phyloP scores from a whole-genome alignment of 768 basidiomycete genomes.

The Mycena capillaripes region DNA sequence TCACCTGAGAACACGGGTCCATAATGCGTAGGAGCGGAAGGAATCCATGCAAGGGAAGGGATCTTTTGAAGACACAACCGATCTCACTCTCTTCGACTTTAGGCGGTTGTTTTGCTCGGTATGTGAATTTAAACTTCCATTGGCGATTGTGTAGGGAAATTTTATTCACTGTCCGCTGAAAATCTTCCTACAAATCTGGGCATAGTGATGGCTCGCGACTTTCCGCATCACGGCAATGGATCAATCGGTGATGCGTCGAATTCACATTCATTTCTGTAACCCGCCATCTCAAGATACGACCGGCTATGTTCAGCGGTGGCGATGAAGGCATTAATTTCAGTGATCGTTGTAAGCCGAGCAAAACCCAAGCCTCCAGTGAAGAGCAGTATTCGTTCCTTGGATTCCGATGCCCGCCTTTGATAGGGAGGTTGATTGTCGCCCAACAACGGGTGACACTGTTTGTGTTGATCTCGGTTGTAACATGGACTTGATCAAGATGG shows the following conservation, averaged over 20 bases:
- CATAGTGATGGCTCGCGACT: not conserved
- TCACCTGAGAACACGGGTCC: not conserved
- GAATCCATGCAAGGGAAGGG: not conserved
- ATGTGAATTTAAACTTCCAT: not conserved
- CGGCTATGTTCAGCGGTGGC: not conserved
- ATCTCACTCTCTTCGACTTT: not conserved
- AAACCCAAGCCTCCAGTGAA: not conserved
- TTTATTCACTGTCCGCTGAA: too few species aligned
- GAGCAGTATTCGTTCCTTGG: not conserved
- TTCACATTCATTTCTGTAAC: not conserved
- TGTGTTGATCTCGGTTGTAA: constrained; percentile 14
- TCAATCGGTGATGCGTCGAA: constrained; percentile 4
- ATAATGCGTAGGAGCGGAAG: too few species aligned
- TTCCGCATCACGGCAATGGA: constrained; percentile 5
- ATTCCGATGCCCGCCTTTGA: constrained; percentile 12
- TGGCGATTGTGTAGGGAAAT: not conserved
- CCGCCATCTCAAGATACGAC: constrained; percentile 9
- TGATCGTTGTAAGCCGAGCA: constrained; percentile 21
- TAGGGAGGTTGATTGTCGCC: constrained; percentile 31
- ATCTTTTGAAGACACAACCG: not conserved
- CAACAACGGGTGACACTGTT: constrained; percentile 27
- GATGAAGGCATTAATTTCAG: not conserved
- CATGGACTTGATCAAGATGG: constrained; percentile 21
- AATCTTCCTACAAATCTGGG: too few species aligned
- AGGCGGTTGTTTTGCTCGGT: not conserved